Percentiles rank a stretch among this genome's conserved stretches.
Evolutionary conservation across 495 filamentous ascomycete species (phyloP).

Genomic region (Saxispiralis lemnorum): DNA sequence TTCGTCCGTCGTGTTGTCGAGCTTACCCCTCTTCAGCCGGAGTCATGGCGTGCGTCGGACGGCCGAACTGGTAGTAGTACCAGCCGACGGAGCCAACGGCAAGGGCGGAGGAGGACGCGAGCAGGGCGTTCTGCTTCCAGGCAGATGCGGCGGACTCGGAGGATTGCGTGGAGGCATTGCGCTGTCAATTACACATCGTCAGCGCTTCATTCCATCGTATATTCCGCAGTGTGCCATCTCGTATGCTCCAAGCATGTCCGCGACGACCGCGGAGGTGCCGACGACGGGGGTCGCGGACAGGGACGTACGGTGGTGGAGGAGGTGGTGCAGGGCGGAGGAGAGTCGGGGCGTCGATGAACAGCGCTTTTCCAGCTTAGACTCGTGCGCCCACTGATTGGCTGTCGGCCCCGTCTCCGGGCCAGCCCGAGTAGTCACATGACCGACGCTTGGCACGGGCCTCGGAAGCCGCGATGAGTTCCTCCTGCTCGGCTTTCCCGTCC

Average conservation of each 20-base stretch:
- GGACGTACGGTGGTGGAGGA: slow-evolving; percentile 34
- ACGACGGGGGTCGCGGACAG: slow-evolving; percentile 5
- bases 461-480: too few species aligned
- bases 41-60: slow-evolving; percentile 72
- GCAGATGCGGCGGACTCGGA: slow-evolving; percentile 39
- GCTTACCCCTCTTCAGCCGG: slow-evolving; percentile 94
- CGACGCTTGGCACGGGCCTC: too few species aligned
- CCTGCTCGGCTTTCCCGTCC: too few species aligned
- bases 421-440: too few species aligned
- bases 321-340: neutral
- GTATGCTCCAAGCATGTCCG: neutral
- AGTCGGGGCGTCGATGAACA: too few species aligned
- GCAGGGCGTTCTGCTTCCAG: slow-evolving; percentile 58
- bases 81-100: slow-evolving; percentile 77
- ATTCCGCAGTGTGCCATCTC: slow-evolving; percentile 1
- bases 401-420: too few species aligned
- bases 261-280: slow-evolving; percentile 1
- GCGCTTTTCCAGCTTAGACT: too few species aligned
- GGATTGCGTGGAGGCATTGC: slow-evolving; percentile 43
- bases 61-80: slow-evolving; percentile 92
- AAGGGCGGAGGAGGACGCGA: slow-evolving; percentile 61
- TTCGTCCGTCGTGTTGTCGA: slow-evolving; percentile 6
- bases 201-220: slow-evolving; percentile 16
- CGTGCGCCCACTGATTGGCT: too few species aligned
- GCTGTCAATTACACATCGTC: slow-evolving; percentile 27